Base-by-base conservation (phyloP, 2,329 filamentous ascomycete species). In the Orbilia brochopaga region DNA sequence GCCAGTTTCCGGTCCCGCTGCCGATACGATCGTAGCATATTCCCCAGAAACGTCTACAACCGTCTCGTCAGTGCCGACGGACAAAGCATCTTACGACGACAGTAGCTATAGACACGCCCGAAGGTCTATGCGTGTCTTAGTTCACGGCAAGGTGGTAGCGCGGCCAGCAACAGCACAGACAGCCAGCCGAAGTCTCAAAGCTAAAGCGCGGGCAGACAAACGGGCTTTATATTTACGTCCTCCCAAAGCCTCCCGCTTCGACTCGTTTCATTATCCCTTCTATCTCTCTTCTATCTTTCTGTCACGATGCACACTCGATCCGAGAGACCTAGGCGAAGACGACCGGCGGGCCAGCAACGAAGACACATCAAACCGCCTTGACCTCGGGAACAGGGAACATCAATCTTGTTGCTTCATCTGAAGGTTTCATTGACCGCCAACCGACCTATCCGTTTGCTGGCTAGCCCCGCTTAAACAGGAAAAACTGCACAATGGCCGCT, bases 221-320 rank as follows among this genome's bases (percentile, higher is more conserved):
- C n/a, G 46, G 55, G 30, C 37, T 51, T 24, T 70, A 70, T 70
- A 64, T 59, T 24, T 63, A 64, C 48, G 21, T 17, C 53, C 54
- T n/a, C 42, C 46, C 51, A 48, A n/a, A 32, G 37, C 32, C 6
- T 32, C 40, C 51, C 40, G 27, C 51, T 50, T 55, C 24, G 42
- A 54, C 32, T 55, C 44, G 13, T 23, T 46, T 51, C 46, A 46
- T 48, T 42, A 42, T 69, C 57, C 17, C n/a, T 61, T 32, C 44
- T 40, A 35, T 46, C 37, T 51, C 3, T 69, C 23, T 58, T 32
- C 32, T 54, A 42, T 62, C 35, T 30, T 63, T 59, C 48, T 52
- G 13, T 70, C 66, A 61, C 66, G 48, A 70, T 70, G 66, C 53
- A 37, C 59, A 19, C 27, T 21, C 54, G 57, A 55, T 59, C 23